Evolutionary conservation across 257 asterid species (phyloP), one percentile per base, ranked within the genome.

Genomic region (Primulina tabacum): DNA sequence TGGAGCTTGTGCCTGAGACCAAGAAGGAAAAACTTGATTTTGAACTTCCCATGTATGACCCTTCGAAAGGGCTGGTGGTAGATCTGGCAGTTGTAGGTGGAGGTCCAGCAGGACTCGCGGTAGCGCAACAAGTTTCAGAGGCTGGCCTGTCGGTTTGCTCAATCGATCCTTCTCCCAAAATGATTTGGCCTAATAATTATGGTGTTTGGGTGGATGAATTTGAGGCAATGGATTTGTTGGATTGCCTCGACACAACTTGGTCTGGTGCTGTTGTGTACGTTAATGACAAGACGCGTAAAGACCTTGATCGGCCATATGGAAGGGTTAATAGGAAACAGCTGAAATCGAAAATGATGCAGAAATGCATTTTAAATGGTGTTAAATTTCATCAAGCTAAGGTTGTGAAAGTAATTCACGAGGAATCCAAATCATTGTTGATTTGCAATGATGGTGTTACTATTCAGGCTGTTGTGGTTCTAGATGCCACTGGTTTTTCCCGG

Each of bases 161-260:
- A 0, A 88, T 91, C 67, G 99, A 94, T 63, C 97, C 99, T 9
- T 94, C 85, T 30, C 99, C 97, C 2, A 84, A 85, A 67, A 57
- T 94, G 78, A 89, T 94, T 61, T 94, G 99, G 99, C 97, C 99
- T 7, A 94, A 91, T 55, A 94, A 91, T 61, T 94, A 94, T 79
- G 99, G 97, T 55, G 99, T 94, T 37, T 94, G 97, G 99, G 97
- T 94, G 55, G 99, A 94, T 81, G 99, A 94, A 72, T 94, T 94
- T 17, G 99, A 94, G 81, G 96, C 97, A 72, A 90, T 94, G 97
- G 97, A 89, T 79, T 83, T 94, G 82, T 73, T 94, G 76, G 99
- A 94, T 83, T 94, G 99, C 74, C 81, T 94, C 56, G 99, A 94
- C 81, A 83, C 93, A 0, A 94, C 97, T 0, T 94, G 99, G 99